Conservation (phyloP, 1,139 yeast genomes). For the Ogataea hybrid region DNA sequence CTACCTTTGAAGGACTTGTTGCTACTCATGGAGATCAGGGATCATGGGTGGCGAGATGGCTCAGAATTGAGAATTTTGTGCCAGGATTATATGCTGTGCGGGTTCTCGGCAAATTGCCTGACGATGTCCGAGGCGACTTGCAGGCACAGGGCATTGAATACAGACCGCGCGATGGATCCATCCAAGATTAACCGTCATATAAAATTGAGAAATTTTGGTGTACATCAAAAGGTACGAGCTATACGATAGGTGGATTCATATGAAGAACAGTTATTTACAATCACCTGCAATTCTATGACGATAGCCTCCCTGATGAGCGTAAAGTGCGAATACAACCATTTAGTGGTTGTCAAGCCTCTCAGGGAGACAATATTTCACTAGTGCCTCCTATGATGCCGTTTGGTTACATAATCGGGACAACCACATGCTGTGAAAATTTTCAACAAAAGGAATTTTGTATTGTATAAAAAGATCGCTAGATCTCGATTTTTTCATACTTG, state of each 20-base stretch:
- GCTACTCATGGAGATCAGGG: constrained; percentile 83
- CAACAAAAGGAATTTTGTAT: constrained; percentile 8
- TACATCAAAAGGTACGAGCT: background rate
- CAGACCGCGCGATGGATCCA: constrained; percentile 96
- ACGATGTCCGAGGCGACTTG: constrained; percentile 73
- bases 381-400: background rate
- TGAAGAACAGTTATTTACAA: background rate
- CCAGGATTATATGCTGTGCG: constrained; percentile 94
- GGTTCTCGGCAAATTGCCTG: constrained; percentile 88
- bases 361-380: background rate
- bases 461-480: constrained; percentile 8
- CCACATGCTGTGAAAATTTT: constrained; percentile 13
- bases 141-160: constrained; percentile 74
- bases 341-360: no score
- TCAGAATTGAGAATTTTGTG: constrained; percentile 83
- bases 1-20: constrained; percentile 93
- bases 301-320: no score
- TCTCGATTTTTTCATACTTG: constrained; percentile 3
- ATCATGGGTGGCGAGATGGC: constrained; percentile 98
- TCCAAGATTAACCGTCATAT: constrained; percentile 23
- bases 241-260: constrained; percentile 2
- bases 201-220: background rate
- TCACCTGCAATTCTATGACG: background rate
- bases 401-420: constrained; percentile 9
- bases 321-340: no score